Base-by-base conservation (phyloP, 768 basidiomycete genomes). In the Pholiota conissans region DNA sequence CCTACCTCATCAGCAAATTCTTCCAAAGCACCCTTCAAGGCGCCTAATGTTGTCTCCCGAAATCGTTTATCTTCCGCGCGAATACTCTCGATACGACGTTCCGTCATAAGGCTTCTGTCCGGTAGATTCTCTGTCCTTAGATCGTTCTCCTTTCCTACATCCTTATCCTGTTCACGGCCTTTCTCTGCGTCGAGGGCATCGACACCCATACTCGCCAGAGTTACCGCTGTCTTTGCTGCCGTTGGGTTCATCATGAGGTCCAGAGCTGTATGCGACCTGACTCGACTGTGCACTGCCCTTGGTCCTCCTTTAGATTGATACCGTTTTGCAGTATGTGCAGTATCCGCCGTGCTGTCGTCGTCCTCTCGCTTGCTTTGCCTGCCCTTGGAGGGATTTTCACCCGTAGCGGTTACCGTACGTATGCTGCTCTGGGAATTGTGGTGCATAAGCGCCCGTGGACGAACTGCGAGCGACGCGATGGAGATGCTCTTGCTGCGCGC, bases 351-450 rank as follows among this genome's bases (percentile, higher is more conserved):
- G 8, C 55, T 56, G 2, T 46, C 42, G 22, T 18, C 62, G 11
- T 55, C 65, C 9, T 64, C 72, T 6, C 59, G 63, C 3, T 75
- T 77, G 30, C 11, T 22, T 3, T 13, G 16, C 13, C 22, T 39
- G n/a, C 22, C n/a, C 30, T 5, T 35, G 24, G 16, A n/a, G 2
- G 35, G 9, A 6, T 24, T 48, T 16, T 48, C 46, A 9, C 46
- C 45, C 3, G 34, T 47, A 65, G 83, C 88, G 26, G 82, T 83
- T 5, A 93, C 85, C 0, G 91, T 93, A 16, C 83, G 80, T 28
- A 90, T 79, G 60, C 90, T 92, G 66, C 85, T 89, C 18, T 74
- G 74, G 2, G 89, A 90, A 16, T 79, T 78, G 35, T 79, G 80
- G 55, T 79, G 82, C 34, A 63, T 64, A n/a, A 51, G 52, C 9